phyloP scores from a whole-genome alignment of 139 green algal genomes.

The Limnomonas spitsbergensis region DNA sequence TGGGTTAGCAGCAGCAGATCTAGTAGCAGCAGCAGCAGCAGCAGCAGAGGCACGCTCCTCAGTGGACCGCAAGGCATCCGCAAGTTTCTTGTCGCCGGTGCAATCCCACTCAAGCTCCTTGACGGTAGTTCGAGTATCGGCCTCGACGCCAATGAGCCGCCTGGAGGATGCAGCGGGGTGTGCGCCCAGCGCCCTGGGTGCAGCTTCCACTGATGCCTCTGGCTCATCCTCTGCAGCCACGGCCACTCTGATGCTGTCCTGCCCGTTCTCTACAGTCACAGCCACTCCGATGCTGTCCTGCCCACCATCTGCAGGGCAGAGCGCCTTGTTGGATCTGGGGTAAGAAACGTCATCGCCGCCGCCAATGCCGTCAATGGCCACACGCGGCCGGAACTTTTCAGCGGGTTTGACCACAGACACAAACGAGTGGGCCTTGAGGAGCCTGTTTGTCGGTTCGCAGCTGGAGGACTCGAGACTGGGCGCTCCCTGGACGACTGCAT shows the following conservation, averaged over 20 bases:
- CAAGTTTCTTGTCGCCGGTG: neutral
- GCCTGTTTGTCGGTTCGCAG: too few species aligned
- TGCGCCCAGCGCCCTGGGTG: neutral
- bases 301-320: neutral
- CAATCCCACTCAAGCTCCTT: neutral
- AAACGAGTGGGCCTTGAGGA: too few species aligned
- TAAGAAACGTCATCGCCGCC: too few species aligned
- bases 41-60: neutral
- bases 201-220: too few species aligned
- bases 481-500: too few species aligned
- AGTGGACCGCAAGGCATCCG: neutral
- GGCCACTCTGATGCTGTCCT: too few species aligned
- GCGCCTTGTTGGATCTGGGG: too few species aligned
- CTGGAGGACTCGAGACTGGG: too few species aligned
- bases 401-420: too few species aligned
- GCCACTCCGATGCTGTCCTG: neutral
- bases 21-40: neutral
- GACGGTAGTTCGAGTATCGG: neutral
- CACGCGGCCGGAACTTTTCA: too few species aligned
- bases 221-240: neutral
- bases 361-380: too few species aligned
- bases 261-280: neutral
- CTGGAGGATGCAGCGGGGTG: neutral
- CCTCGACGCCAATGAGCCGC: neutral
- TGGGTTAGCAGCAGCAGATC: too few species aligned